Percentiles rank a stretch among this genome's conserved stretches.
Evolutionary conservation across 148 eudicot genomes (phyloP).

Genomic region (Amaranthus hypochondriacus): DNA sequence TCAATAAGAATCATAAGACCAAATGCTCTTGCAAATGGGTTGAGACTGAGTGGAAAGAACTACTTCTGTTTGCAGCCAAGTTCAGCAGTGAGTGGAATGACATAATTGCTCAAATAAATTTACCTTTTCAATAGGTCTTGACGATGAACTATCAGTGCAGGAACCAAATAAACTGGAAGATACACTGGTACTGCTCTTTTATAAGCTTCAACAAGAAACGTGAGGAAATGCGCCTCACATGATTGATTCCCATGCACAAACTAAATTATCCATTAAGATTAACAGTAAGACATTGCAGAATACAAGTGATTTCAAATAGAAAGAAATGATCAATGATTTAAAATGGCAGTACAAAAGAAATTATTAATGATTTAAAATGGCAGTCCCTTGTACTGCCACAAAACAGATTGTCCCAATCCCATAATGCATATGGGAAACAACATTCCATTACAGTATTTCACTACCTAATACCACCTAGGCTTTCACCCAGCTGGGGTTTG

Average conservation of each 20-base stretch:
- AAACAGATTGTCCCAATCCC: too few species aligned
- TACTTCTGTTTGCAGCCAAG: neutral
- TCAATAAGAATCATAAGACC: neutral
- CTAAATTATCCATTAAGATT: conserved; percentile 41
- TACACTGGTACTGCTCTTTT: conserved; percentile 96
- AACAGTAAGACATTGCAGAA: conserved; percentile 12
- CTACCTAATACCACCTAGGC: too few species aligned
- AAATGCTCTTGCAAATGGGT: conserved; percentile 4
- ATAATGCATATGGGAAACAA: too few species aligned
- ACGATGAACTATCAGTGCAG: conserved; percentile 95
- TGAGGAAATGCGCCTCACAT: conserved; percentile 61
- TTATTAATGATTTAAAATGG: neutral
- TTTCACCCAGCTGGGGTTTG: too few species aligned
- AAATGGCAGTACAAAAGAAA: neutral
- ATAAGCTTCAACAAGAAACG: conserved; percentile 82
- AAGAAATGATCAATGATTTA: neutral
- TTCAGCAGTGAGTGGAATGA: conserved; percentile 4
- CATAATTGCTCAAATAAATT: neutral
- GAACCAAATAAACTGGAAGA: conserved; percentile 94
- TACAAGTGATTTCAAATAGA: neutral
- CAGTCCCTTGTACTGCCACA: too few species aligned
- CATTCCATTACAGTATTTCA: too few species aligned
- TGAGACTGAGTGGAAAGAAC: neutral
- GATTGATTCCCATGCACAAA: conserved; percentile 84
- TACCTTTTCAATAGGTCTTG: conserved; percentile 72